Conservation (phyloP, 2,329 filamentous ascomycete genomes). For the Colletotrichum tropicicola region DNA sequence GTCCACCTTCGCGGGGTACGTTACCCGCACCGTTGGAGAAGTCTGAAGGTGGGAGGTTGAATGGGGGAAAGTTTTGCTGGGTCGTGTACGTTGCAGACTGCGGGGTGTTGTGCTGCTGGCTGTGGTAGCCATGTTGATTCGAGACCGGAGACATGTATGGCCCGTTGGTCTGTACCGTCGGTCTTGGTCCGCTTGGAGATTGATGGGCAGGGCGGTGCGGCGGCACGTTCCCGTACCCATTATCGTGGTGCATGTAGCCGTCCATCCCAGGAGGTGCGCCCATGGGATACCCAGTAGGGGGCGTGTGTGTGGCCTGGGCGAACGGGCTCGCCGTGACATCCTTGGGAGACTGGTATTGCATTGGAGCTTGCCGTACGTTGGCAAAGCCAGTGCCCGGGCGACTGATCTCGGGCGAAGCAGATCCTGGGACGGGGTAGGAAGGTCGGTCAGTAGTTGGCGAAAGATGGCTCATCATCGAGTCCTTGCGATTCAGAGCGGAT, state of each 20-base stretch:
- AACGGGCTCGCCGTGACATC: constrained; percentile 55
- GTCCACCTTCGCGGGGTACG: constrained; percentile 43
- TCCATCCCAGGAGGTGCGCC: constrained; percentile 47
- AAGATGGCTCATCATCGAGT: constrained; percentile 66
- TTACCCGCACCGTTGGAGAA: constrained; percentile 48
- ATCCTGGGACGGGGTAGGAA: constrained; percentile 49
- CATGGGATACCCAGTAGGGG: constrained; percentile 42
- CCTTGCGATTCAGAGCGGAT: constrained; percentile 79
- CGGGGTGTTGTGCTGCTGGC: constrained; percentile 53
- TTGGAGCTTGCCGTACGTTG: constrained; percentile 48
- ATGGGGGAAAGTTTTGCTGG: constrained; percentile 69
- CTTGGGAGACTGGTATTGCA: constrained; percentile 57
- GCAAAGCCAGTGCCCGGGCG: constrained; percentile 52
- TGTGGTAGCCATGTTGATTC: constrained; percentile 57
- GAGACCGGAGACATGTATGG: constrained; percentile 64
- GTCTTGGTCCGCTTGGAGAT: constrained; percentile 53
- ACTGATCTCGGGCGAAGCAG: constrained; percentile 58
- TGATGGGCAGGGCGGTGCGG: constrained; percentile 45
- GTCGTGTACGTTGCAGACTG: constrained; percentile 62
- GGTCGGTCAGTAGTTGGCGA: constrained; percentile 54
- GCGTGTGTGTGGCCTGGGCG: constrained; percentile 54
- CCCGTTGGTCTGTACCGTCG: constrained; percentile 55
- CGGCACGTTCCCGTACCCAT: constrained; percentile 42
- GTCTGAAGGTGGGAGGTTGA: constrained; percentile 70
- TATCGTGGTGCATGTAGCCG: constrained; percentile 52